Conservation (phyloP, 2,329 filamentous ascomycete species). For the Epichloe uncinata region DNA sequence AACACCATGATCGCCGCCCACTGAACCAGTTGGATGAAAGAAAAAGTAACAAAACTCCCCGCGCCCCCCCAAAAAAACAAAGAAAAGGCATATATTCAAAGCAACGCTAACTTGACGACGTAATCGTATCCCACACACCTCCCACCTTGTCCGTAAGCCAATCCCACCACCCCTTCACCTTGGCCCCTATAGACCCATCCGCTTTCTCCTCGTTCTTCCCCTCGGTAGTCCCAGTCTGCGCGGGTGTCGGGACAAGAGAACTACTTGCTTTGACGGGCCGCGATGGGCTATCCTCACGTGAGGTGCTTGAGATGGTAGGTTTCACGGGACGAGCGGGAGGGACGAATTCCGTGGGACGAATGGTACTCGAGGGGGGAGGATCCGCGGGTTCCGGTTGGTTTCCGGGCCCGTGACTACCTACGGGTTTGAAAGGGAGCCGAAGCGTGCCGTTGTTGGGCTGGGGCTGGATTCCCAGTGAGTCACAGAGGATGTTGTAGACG, state of each 20-base stretch:
- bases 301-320: neutral
- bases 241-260: neutral
- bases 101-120: slow-evolving; percentile 9
- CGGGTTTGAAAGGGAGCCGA: slow-evolving; percentile 51
- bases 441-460: slow-evolving; percentile 81
- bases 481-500: slow-evolving; percentile 89
- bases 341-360: slow-evolving; percentile 1
- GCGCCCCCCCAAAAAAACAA: neutral
- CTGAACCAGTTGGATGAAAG: too few species aligned
- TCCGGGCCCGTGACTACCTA: slow-evolving; percentile 46
- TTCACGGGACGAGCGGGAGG: neutral
- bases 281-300: neutral
- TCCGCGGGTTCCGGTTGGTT: slow-evolving; percentile 38
- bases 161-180: slow-evolving; percentile 30
- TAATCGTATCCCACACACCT: slow-evolving; percentile 33
- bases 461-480: slow-evolving; percentile 63
- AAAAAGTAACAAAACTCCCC: too few species aligned
- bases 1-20: too few species aligned
- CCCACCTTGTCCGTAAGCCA: slow-evolving; percentile 37
- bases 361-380: slow-evolving; percentile 17
- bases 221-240: neutral
- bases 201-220: slow-evolving; percentile 4
- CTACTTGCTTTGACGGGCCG: slow-evolving; percentile 1
- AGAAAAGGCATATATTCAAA: neutral
- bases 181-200: slow-evolving; percentile 15